These are phyloP conservation scores for Penicillium samsonianum DNA, from an alignment of 495 filamentous ascomycete species.

Conservation along the genomic window DNA sequence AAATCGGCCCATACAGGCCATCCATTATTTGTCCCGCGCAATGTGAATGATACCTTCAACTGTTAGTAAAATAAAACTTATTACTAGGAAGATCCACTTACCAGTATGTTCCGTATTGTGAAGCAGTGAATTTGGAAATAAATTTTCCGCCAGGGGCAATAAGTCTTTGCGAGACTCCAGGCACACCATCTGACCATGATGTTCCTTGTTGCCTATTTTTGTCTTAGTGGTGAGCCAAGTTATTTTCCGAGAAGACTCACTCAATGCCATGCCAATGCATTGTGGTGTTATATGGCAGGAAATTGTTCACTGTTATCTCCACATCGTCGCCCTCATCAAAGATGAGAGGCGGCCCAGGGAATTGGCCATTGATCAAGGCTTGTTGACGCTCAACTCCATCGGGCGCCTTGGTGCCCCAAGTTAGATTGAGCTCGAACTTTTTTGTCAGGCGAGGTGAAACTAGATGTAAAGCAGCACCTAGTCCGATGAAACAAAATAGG, in stretches of 20 bases:
- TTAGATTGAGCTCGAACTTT: conserved; percentile 25
- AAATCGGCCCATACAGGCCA: conserved; percentile 45
- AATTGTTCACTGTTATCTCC: conserved; percentile 38
- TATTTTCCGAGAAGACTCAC: not conserved
- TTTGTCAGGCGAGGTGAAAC: too few species aligned
- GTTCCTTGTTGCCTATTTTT: conserved; percentile 22
- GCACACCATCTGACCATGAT: conserved; percentile 45
- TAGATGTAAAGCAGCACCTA: too few species aligned
- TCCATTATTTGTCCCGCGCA: conserved; percentile 41
- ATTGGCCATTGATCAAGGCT: conserved; percentile 57
- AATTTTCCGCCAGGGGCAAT: conserved; percentile 40
- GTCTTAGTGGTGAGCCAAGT: not conserved
- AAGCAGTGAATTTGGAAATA: conserved; percentile 42
- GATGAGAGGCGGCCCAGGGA: conserved; percentile 53
- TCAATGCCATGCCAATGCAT: conserved; percentile 43
- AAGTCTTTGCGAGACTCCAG: conserved; percentile 38
- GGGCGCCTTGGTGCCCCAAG: conserved; percentile 39
- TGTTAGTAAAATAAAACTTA: not conserved
- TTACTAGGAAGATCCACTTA: not conserved
- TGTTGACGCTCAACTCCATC: conserved; percentile 41
- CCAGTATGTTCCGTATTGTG: conserved; percentile 50
- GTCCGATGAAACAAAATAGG: too few species aligned
- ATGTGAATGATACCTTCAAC: conserved; percentile 42
- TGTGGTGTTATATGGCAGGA: conserved; percentile 39
- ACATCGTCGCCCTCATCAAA: conserved; percentile 58